These are phyloP conservation scores for Trichoderma breve DNA, from an alignment of 2,329 filamentous ascomycete genomes.

Conservation along the genomic window DNA sequence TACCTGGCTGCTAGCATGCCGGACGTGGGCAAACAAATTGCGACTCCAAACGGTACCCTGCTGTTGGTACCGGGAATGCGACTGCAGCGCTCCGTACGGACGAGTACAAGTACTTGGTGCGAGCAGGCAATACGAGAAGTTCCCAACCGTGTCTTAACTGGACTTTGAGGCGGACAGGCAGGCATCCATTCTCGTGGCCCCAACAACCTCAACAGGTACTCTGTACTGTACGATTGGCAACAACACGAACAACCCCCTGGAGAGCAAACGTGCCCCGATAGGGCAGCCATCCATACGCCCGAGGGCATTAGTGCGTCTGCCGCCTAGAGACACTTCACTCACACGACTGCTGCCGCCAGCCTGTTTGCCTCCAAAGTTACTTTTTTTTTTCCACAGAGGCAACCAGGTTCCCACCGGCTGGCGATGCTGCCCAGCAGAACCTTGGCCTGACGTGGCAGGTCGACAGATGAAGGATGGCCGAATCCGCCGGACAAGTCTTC, in stretches of 20 bases:
- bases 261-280: not conserved
- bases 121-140: not conserved
- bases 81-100: not conserved
- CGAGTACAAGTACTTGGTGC: not conserved
- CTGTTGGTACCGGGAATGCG: not conserved
- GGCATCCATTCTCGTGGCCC: conserved; percentile 5
- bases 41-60: not conserved
- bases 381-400: not conserved
- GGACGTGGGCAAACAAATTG: not conserved
- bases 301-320: conserved; percentile 17
- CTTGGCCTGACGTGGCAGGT: conserved; percentile 15
- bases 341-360: not conserved
- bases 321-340: not conserved
- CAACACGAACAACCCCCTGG: not conserved
- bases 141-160: not conserved
- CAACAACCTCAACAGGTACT: not conserved
- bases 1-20: not conserved
- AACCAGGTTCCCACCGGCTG: not conserved
- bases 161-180: not conserved
- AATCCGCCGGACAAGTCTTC: not conserved
- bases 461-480: not conserved
- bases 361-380: conserved; percentile 5
- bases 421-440: conserved; percentile 10
- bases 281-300: conserved; percentile 7
- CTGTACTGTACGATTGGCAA: not conserved